phyloP scores from a whole-genome alignment of 345 rosid genomes.

The Pistacia atlantica region DNA sequence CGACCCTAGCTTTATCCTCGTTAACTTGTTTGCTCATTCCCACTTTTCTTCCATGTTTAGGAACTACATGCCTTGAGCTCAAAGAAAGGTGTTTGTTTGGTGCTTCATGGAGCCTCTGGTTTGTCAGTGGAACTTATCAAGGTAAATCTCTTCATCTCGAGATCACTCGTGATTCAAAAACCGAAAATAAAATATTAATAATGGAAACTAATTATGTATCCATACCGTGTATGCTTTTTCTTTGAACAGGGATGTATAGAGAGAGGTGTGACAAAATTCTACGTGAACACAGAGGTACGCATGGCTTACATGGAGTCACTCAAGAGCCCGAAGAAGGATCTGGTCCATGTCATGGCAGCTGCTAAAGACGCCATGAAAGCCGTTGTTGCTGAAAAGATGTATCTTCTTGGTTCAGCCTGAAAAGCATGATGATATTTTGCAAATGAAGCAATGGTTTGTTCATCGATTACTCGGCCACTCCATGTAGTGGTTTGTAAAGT shows the following conservation, averaged over 20 bases:
- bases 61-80: slow-evolving; percentile 62
- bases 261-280: slow-evolving; percentile 84
- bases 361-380: slow-evolving; percentile 84
- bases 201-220: not conserved
- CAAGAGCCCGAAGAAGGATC: slow-evolving; percentile 53
- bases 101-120: slow-evolving; percentile 98
- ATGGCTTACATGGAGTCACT: slow-evolving; percentile 81
- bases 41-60: slow-evolving; percentile 36
- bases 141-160: slow-evolving; percentile 38
- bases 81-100: slow-evolving; percentile 79
- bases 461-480: too few relatives aligned
- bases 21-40: not conserved
- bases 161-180: not conserved
- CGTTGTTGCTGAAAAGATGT: slow-evolving; percentile 81
- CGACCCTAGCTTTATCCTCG: too few relatives aligned
- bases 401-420: slow-evolving; percentile 81
- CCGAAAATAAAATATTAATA: not conserved
- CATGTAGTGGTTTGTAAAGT: too few relatives aligned
- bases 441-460: not conserved
- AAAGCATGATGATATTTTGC: slow-evolving; percentile 48
- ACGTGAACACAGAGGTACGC: slow-evolving; percentile 89
- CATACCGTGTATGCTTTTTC: not conserved
- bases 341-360: slow-evolving; percentile 75
- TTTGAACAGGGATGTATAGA: slow-evolving; percentile 63
- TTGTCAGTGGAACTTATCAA: slow-evolving; percentile 67